Conservation (phyloP, 2,329 filamentous ascomycete species). For the Huntiella bhutanensis region DNA sequence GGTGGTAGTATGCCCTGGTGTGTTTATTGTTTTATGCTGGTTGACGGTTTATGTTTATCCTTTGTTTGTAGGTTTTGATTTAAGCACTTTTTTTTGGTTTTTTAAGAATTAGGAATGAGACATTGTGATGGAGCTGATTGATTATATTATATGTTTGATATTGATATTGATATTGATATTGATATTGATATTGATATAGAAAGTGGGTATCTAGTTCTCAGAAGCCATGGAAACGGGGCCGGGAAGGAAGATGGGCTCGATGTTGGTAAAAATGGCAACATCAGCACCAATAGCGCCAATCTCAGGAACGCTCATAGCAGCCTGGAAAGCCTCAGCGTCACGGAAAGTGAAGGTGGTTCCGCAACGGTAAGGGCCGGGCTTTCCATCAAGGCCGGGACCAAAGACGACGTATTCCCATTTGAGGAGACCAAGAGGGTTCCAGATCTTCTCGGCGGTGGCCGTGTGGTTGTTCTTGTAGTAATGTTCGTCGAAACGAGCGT, state of each 20-base stretch:
- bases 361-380: conserved; percentile 3
- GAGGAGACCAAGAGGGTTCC: conserved; percentile 5
- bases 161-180: neutral
- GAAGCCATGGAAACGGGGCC: neutral
- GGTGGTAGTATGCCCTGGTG: conserved; percentile 2
- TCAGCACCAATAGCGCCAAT: conserved; percentile 1
- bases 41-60: neutral
- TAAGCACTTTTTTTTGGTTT: neutral
- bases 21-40: conserved; percentile 3
- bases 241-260: conserved; percentile 3
- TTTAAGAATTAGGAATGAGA: neutral
- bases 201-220: neutral
- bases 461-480: conserved; percentile 8
- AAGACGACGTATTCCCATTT: conserved; percentile 5
- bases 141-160: neutral
- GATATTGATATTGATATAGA: too few relatives aligned
- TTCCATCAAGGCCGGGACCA: conserved; percentile 4
- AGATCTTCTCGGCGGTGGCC: conserved; percentile 2
- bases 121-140: neutral
- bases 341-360: conserved; percentile 6
- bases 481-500: conserved; percentile 11
- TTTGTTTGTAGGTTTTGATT: neutral
- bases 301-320: conserved; percentile 2
- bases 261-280: conserved; percentile 4
- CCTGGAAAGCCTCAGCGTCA: conserved; percentile 1